phyloP scores from a whole-genome alignment of 441 rosid species.

The Aquilaria agallochum region DNA sequence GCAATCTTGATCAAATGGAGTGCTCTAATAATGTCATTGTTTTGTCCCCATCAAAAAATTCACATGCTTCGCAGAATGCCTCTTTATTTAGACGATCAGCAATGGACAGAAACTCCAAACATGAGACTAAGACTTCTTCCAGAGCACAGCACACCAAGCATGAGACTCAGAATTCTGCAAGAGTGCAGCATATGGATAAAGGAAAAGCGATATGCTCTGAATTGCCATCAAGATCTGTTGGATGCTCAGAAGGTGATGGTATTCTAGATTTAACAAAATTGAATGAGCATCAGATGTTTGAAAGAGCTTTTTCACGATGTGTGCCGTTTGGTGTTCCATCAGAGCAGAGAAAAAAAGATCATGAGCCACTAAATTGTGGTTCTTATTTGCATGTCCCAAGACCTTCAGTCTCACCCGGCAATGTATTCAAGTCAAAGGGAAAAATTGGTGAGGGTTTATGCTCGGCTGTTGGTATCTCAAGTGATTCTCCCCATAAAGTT shows the following conservation, averaged over 20 bases:
- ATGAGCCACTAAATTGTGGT: slow-evolving; percentile 16
- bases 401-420: slow-evolving; percentile 13
- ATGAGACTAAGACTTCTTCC: slow-evolving; percentile 17
- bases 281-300: slow-evolving; percentile 21
- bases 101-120: slow-evolving; percentile 22
- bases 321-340: slow-evolving; percentile 21
- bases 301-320: slow-evolving; percentile 24
- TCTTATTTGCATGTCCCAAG: slow-evolving; percentile 17
- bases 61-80: slow-evolving; percentile 22
- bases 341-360: slow-evolving; percentile 30
- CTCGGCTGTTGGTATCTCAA: slow-evolving; percentile 24
- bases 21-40: slow-evolving; percentile 14
- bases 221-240: slow-evolving; percentile 16
- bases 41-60: slow-evolving; percentile 16
- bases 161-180: slow-evolving; percentile 18
- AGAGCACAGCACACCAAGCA: slow-evolving; percentile 21
- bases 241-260: slow-evolving; percentile 20
- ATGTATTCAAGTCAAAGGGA: slow-evolving; percentile 41
- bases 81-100: slow-evolving; percentile 37
- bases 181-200: slow-evolving; percentile 28
- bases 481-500: slow-evolving; percentile 22
- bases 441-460: slow-evolving; percentile 28
- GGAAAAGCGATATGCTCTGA: slow-evolving; percentile 31
- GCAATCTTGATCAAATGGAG: slow-evolving; percentile 24
- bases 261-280: slow-evolving; percentile 25